Conservation (phyloP, 306 rosid species). For the Mucuna pruriens region DNA sequence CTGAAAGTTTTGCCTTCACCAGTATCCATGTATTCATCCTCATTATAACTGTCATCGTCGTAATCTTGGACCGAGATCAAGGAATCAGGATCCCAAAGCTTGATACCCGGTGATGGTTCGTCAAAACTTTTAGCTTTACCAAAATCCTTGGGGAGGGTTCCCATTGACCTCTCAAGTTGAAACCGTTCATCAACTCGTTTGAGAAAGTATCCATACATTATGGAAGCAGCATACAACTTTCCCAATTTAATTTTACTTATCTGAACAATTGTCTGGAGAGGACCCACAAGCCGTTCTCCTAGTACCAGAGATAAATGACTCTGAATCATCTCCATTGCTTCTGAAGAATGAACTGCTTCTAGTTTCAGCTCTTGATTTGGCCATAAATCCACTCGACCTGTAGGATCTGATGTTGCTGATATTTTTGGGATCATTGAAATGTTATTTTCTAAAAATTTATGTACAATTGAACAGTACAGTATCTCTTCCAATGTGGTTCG, state of each 20-base stretch:
- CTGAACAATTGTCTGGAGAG: constrained; percentile 72
- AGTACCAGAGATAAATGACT: constrained; percentile 81
- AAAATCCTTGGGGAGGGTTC: constrained; percentile 75
- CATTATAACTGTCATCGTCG: constrained; percentile 42
- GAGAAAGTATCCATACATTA: constrained; percentile 96
- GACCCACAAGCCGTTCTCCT: constrained; percentile 80
- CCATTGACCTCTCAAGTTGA: constrained; percentile 86
- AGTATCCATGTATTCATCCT: constrained; percentile 41
- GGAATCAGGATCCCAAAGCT: constrained; percentile 94
- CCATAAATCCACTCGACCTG: constrained; percentile 82
- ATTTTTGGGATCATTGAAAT: constrained; percentile 87
- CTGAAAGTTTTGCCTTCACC: constrained; percentile 52
- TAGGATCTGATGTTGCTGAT: constrained; percentile 67
- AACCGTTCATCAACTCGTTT: constrained; percentile 91
- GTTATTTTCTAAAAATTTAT: constrained; percentile 64
- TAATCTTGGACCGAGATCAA: constrained; percentile 65
- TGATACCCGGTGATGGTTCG: constrained; percentile 63
- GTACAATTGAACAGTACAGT: constrained; percentile 75
- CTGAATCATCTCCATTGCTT: constrained; percentile 95
- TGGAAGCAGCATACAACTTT: constrained; percentile 95
- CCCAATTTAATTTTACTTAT: constrained; percentile 93
- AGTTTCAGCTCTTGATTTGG: constrained; percentile 92
- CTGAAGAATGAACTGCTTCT: constrained; percentile 80
- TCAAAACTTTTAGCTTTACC: constrained; percentile 51
- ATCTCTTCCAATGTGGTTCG: constrained; percentile 76